A percentile compares a stretch with the other conserved stretches of the same genome.
phyloP scores from a whole-genome alignment of 192 early-diverging fungal genomes.

The Dimargaris cristalligena region DNA sequence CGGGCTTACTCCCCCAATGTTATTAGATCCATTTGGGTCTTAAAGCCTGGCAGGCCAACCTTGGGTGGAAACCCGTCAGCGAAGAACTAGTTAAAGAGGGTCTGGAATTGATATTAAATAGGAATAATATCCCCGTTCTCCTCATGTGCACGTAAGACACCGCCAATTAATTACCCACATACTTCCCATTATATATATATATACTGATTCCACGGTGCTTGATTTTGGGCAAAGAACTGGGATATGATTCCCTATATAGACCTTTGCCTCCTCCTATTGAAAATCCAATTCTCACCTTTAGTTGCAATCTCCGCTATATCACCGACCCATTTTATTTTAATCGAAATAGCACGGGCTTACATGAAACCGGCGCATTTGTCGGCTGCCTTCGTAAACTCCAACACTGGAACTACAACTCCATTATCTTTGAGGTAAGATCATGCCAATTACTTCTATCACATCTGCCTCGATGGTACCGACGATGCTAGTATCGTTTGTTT shows the following conservation, averaged over 20 bases:
- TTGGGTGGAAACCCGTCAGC: constrained; percentile 75
- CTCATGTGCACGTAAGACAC: constrained; percentile 82
- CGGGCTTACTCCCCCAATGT: neutral
- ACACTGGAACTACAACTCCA: constrained; percentile 94
- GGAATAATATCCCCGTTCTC: constrained; percentile 68
- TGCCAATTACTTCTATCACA: neutral
- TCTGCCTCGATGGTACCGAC: too few relatives aligned
- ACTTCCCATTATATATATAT: too few relatives aligned
- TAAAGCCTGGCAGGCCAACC: constrained; percentile 46
- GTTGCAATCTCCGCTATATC: too few relatives aligned
- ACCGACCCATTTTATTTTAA: too few relatives aligned
- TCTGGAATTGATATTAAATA: constrained; percentile 67
- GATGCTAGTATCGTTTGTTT: too few relatives aligned
- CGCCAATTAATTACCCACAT: too few relatives aligned
- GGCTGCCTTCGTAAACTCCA: constrained; percentile 87
- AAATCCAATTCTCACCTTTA: too few relatives aligned
- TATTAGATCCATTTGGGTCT: constrained; percentile 39
- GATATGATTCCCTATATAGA: too few relatives aligned
- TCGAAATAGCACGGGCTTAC: constrained; percentile 70
- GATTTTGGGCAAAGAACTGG: too few relatives aligned
- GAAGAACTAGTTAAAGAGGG: constrained; percentile 96
- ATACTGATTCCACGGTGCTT: too few relatives aligned
- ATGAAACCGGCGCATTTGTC: constrained; percentile 85
- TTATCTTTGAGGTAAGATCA: constrained; percentile 63
- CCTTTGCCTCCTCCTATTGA: too few relatives aligned